Conservation (phyloP, 2,329 filamentous ascomycete species). For the Kalmusia sp. region DNA sequence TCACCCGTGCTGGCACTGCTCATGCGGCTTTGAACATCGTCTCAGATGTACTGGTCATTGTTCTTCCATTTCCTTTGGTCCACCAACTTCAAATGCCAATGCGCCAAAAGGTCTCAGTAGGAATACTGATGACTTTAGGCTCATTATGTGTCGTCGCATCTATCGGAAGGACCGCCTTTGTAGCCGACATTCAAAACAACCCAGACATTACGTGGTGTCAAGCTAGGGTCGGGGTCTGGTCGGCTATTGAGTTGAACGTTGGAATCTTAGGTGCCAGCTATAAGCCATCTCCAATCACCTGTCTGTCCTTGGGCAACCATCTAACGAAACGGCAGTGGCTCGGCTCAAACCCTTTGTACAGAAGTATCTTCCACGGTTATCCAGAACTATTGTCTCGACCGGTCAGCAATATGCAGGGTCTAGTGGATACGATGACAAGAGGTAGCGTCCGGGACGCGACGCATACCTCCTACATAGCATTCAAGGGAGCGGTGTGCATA, state of each 20-base stretch:
- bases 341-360: conserved; percentile 2
- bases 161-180: background rate
- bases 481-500: background rate
- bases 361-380: background rate
- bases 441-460: conserved; percentile 1
- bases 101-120: background rate
- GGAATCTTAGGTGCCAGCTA: conserved; percentile 1
- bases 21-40: conserved; percentile 3
- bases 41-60: background rate
- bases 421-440: background rate
- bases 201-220: conserved; percentile 3
- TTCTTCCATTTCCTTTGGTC: background rate
- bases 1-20: background rate
- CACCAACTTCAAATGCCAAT: conserved; percentile 2
- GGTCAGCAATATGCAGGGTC: background rate
- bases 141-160: conserved; percentile 1
- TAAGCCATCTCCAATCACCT: background rate
- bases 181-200: conserved; percentile 1
- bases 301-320: background rate
- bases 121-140: conserved; percentile 1
- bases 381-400: conserved; percentile 1
- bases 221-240: background rate
- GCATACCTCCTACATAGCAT: conserved; percentile 2
- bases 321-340: background rate
- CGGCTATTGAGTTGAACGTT: conserved; percentile 1